Percentiles rank a stretch among this genome's conserved stretches.
Evolutionary conservation across 139 green algal genomes (phyloP).

Genomic region (Picochlorum sp.): DNA sequence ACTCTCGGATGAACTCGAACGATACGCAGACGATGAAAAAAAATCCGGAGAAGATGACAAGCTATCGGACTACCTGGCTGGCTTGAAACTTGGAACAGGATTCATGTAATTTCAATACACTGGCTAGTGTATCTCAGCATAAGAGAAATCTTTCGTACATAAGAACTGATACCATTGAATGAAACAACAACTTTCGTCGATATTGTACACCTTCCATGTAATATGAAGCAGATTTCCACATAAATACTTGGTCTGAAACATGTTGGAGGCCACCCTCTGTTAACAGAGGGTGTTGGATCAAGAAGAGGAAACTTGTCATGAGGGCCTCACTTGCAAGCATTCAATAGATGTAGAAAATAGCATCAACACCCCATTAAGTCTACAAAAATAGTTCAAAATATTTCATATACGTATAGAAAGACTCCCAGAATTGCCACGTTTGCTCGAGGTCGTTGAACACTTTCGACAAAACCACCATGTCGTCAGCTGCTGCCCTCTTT

Average conservation of each 20-base stretch:
- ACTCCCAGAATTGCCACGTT: neutral
- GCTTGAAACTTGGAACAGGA: conserved; percentile 25
- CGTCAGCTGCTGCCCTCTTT: conserved; percentile 4
- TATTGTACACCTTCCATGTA: no score
- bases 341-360: no score
- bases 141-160: neutral
- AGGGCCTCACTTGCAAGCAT: no score
- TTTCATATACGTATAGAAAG: neutral
- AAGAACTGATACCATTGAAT: neutral
- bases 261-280: no score
- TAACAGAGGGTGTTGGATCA: no score
- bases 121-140: neutral
- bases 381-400: no score
- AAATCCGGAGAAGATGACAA: neutral
- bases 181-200: no score
- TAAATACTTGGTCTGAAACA: no score
- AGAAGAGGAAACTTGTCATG: no score
- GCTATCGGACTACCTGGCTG: conserved; percentile 11
- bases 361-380: no score
- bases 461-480: neutral
- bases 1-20: conserved; percentile 1
- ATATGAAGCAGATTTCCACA: no score
- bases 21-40: neutral
- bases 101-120: conserved; percentile 12
- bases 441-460: neutral